phyloP scores from a whole-genome alignment of 2,329 filamentous ascomycete genomes.

The Macroventuria anomochaeta region DNA sequence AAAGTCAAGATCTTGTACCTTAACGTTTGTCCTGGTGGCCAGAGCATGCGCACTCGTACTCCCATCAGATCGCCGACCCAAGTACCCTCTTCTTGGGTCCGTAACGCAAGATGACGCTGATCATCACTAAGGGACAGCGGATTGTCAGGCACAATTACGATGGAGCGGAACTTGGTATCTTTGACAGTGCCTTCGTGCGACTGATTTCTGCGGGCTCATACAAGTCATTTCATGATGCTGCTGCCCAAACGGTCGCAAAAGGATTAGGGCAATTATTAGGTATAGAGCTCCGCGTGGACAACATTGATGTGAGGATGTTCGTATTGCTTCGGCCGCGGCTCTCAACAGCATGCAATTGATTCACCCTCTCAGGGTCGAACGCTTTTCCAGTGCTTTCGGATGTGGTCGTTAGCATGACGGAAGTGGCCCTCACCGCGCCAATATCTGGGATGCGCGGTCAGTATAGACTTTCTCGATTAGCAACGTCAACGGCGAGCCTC shows the following conservation, averaged over 20 bases:
- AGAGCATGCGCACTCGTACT: neutral
- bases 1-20: neutral
- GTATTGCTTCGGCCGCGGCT: neutral
- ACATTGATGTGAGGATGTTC: no score
- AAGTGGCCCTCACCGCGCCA: neutral
- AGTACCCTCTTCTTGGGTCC: neutral
- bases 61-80: neutral
- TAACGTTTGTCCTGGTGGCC: neutral
- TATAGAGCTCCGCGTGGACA: no score
- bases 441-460: neutral
- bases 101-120: neutral
- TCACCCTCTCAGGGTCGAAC: neutral
- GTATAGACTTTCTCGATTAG: slow-evolving; percentile 3
- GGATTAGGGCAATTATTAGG: no score
- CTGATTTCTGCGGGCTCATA: neutral
- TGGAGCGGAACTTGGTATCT: neutral
- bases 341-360: neutral
- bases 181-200: neutral
- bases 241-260: no score
- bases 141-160: neutral
- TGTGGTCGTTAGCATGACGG: neutral
- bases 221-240: neutral
- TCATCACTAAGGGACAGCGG: neutral
- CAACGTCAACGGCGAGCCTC: slow-evolving; percentile 17
- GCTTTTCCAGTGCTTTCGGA: neutral